Evolutionary conservation across 2,329 filamentous ascomycete genomes (phyloP).

Genomic region (Fusarium hainanense): DNA sequence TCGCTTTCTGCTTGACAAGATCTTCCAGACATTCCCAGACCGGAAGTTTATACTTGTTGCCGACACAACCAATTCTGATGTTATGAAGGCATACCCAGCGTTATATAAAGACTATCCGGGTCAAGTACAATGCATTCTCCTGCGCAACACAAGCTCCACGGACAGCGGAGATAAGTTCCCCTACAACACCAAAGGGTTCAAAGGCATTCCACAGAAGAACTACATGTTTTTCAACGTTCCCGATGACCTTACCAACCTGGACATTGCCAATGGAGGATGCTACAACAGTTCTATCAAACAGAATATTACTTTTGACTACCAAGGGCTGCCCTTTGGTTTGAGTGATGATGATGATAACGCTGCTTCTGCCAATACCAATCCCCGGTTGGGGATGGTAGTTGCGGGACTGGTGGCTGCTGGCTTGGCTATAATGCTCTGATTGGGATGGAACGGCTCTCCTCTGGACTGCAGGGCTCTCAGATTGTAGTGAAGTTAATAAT

Average conservation of each 20-base stretch:
- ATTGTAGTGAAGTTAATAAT: constrained; percentile 11
- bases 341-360: constrained; percentile 49
- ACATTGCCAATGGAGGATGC: constrained; percentile 76
- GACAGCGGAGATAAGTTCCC: constrained; percentile 76
- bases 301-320: constrained; percentile 76
- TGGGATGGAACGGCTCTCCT: neutral
- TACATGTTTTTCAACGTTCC: constrained; percentile 86
- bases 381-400: constrained; percentile 34
- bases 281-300: constrained; percentile 72
- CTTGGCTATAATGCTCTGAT: constrained; percentile 40
- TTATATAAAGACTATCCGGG: constrained; percentile 73
- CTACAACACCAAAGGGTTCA: constrained; percentile 79
- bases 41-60: constrained; percentile 81
- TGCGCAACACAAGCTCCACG: constrained; percentile 79
- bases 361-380: constrained; percentile 40
- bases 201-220: constrained; percentile 70
- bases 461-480: neutral
- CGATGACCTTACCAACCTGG: constrained; percentile 73
- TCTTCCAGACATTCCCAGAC: constrained; percentile 79
- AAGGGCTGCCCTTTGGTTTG: constrained; percentile 65
- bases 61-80: constrained; percentile 80
- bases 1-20: constrained; percentile 73
- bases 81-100: constrained; percentile 74
- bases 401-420: constrained; percentile 35
- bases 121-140: constrained; percentile 81